Conservation (phyloP, 768 basidiomycete genomes). For the Lentinus tigrinus region DNA sequence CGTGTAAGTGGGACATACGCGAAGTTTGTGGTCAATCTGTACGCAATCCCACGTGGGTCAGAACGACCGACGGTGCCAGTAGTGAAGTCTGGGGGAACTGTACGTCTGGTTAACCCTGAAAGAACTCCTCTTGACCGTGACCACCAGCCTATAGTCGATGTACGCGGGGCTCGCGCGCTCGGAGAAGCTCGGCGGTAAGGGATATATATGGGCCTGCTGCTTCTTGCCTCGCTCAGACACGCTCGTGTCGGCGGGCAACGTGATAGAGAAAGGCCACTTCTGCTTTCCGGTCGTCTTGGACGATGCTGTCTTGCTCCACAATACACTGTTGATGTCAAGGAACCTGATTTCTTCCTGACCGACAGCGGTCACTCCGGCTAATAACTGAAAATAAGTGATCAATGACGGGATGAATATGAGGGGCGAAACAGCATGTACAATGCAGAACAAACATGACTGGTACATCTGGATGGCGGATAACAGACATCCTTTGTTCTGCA, state of each 20-base stretch:
- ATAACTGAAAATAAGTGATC: constrained; percentile 32
- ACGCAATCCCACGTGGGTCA: neutral
- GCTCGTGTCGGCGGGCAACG: constrained; percentile 43
- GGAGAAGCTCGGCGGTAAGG: constrained; percentile 52
- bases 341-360: constrained; percentile 55
- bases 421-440: neutral
- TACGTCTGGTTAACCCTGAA: constrained; percentile 53
- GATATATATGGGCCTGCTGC: constrained; percentile 33
- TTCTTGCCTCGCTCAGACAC: constrained; percentile 36
- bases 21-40: constrained; percentile 29
- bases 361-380: constrained; percentile 49
- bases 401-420: neutral
- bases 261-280: constrained; percentile 48
- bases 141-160: constrained; percentile 53
- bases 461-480: too few species aligned
- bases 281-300: constrained; percentile 44
- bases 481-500: too few species aligned
- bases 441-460: too few species aligned
- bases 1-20: constrained; percentile 33
- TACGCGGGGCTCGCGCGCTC: constrained; percentile 56
- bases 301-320: constrained; percentile 38
- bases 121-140: constrained; percentile 47
- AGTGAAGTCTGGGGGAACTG: neutral
- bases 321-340: constrained; percentile 38
- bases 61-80: neutral